A percentile compares a stretch with the other conserved stretches of the same genome.
Conservation (phyloP, 768 basidiomycete species). For the Russula virescens region DNA sequence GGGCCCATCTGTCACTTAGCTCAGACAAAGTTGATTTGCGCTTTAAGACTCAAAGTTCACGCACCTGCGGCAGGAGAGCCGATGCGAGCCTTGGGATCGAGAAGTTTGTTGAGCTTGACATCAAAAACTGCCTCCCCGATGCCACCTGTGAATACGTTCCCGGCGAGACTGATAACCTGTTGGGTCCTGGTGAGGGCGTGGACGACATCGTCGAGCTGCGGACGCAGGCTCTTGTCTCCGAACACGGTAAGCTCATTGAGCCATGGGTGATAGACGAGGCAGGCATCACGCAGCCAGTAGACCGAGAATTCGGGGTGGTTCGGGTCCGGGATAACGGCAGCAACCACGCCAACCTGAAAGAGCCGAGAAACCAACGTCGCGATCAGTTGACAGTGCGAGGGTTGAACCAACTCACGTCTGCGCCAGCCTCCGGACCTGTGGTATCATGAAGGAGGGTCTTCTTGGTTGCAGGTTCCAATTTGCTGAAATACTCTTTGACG, state of each 20-base stretch:
- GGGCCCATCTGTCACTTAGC: constrained; percentile 6
- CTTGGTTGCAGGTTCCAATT: constrained; percentile 6
- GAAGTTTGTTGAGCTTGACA: constrained; percentile 1
- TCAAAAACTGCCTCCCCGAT: constrained; percentile 18
- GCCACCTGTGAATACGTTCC: constrained; percentile 20
- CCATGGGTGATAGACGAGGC: constrained; percentile 19
- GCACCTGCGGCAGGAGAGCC: constrained; percentile 19
- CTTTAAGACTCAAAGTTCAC: background rate
- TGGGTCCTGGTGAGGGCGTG: constrained; percentile 13
- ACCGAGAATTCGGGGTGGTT: constrained; percentile 13
- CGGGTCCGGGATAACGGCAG: constrained; percentile 9
- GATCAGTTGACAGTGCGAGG: too few relatives aligned
- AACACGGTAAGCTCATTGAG: constrained; percentile 20
- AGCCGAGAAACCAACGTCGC: background rate
- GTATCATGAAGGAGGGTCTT: constrained; percentile 11
- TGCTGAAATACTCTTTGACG: constrained; percentile 13
- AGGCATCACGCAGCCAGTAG: constrained; percentile 15
- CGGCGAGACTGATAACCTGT: constrained; percentile 14
- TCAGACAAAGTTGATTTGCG: background rate
- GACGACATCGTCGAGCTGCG: constrained; percentile 14
- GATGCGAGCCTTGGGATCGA: constrained; percentile 11
- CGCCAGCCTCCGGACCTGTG: constrained; percentile 19
- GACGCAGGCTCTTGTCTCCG: constrained; percentile 7
- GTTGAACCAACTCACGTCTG: constrained; percentile 10
- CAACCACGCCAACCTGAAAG: constrained; percentile 7